Conservation (phyloP, 2,329 filamentous ascomycete genomes). For the Fusarium longipes region DNA sequence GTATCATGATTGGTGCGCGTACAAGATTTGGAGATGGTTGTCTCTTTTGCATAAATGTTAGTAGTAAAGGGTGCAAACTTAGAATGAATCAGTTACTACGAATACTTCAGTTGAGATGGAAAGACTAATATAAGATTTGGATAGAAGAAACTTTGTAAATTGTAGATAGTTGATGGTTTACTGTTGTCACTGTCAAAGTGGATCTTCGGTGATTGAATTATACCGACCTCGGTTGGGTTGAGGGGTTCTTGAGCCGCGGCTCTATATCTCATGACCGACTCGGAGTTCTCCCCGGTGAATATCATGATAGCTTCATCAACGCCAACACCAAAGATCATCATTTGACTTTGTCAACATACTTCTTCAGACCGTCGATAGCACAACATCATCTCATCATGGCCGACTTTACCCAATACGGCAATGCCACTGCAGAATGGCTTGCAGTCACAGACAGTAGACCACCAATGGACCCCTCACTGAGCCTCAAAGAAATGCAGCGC, state of each 20-base stretch:
- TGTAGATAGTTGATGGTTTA: neutral
- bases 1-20: slow-evolving; percentile 13
- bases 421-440: slow-evolving; percentile 58
- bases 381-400: slow-evolving; percentile 18
- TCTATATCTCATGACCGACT: neutral
- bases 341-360: rapidly evolving
- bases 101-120: no score
- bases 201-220: neutral
- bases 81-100: no score
- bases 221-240: slow-evolving; percentile 13
- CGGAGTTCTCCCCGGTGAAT: neutral
- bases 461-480: neutral
- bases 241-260: slow-evolving; percentile 6
- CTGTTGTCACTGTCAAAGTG: neutral
- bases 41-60: no score
- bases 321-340: rapidly evolving
- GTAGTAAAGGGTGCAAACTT: no score
- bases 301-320: slow-evolving; percentile 17
- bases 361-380: rapidly evolving
- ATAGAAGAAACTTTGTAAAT: no score
- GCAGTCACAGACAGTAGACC: slow-evolving; percentile 45
- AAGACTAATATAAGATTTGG: no score
- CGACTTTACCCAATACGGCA: slow-evolving; percentile 54
- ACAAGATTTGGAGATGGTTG: neutral
- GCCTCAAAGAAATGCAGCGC: slow-evolving; percentile 28